phyloP scores from a whole-genome alignment of 2,329 filamentous ascomycete species.

The Pyrenochaeta sp. region DNA sequence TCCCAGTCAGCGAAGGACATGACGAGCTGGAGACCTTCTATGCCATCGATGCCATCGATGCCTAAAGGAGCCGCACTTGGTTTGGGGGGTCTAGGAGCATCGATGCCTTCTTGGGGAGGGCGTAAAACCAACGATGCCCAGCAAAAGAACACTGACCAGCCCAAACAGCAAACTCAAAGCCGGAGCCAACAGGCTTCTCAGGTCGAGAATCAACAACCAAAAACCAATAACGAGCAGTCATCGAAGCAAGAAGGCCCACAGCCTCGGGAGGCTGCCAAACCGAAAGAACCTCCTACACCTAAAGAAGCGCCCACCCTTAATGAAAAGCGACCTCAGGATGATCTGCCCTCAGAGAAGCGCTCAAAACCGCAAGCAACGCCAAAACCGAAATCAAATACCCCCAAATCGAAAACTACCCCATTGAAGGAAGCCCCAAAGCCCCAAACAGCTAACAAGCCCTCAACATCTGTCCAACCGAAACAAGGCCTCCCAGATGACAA shows the following conservation, averaged over 20 bases:
- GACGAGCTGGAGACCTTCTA: constrained; percentile 41
- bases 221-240: too few relatives aligned
- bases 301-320: too few relatives aligned
- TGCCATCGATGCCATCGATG: constrained; percentile 40
- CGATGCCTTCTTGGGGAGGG: constrained; percentile 28
- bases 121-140: constrained; percentile 15
- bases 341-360: too few relatives aligned
- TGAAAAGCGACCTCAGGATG: too few relatives aligned
- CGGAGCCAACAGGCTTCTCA: not conserved
- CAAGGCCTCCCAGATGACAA: constrained; percentile 6
- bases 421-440: too few relatives aligned
- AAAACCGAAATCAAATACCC: too few relatives aligned
- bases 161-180: constrained; percentile 9
- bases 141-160: constrained; percentile 7
- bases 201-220: not conserved
- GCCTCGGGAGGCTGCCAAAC: too few relatives aligned
- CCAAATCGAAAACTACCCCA: too few relatives aligned
- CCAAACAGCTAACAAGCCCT: too few relatives aligned
- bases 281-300: too few relatives aligned
- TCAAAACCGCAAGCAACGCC: too few relatives aligned
- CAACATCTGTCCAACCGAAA: constrained; percentile 5
- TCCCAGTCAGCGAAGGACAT: constrained; percentile 43
- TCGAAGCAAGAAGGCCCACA: too few relatives aligned
- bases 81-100: constrained; percentile 38
- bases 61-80: constrained; percentile 29